phyloP scores from a whole-genome alignment of 1,284 basidiomycete genomes.

The Ganoderma meredithae region DNA sequence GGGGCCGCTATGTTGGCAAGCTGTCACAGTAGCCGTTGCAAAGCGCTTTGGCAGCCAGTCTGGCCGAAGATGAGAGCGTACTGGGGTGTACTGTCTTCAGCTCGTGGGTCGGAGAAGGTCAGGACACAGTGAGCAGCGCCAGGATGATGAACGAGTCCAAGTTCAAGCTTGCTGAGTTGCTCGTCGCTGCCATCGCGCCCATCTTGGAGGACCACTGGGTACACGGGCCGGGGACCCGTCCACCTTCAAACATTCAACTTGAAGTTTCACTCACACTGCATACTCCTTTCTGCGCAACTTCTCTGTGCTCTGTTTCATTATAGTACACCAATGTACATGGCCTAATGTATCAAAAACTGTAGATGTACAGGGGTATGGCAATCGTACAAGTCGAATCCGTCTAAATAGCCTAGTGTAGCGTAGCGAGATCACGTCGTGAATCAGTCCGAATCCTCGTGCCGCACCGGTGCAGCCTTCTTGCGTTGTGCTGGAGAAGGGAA shows the following conservation, averaged over 20 bases:
- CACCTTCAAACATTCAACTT: no score
- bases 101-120: background rate
- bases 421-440: background rate
- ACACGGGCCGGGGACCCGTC: background rate
- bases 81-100: background rate
- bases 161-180: background rate
- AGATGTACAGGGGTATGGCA: background rate
- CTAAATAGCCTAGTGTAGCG: background rate
- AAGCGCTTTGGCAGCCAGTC: background rate
- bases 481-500: slow-evolving; percentile 6
- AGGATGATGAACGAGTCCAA: background rate
- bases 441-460: slow-evolving; percentile 1
- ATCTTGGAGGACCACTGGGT: no score
- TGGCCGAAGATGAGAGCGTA: background rate
- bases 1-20: slow-evolving; percentile 16
- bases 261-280: no score
- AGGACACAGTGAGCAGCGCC: background rate
- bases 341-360: background rate
- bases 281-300: no score
- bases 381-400: background rate
- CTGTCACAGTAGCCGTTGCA: background rate
- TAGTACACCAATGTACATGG: background rate
- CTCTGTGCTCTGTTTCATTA: background rate
- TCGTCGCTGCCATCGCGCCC: background rate
- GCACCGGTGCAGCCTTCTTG: background rate